Conservation (phyloP, 371 early-diverging fungal genomes). For the Mucor plumbeus region DNA sequence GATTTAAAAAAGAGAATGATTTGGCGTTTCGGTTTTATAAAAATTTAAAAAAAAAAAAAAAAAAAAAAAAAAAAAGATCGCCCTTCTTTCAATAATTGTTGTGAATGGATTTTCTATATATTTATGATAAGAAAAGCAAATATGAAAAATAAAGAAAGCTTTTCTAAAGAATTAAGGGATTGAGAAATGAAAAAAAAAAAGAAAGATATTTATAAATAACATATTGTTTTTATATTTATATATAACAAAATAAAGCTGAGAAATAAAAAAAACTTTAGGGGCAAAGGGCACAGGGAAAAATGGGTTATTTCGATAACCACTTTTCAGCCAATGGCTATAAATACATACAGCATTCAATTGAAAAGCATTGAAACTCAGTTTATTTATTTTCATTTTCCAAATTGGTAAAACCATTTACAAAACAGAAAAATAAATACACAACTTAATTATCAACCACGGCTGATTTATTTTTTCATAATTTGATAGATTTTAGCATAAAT, state of each 20-base stretch:
- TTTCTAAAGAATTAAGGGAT: not conserved
- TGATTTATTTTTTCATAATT: not conserved
- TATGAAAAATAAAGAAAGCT: not conserved
- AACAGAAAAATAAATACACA: not conserved
- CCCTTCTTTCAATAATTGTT: not conserved
- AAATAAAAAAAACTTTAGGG: too few species aligned
- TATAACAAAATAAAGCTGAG: too few species aligned
- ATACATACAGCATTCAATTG: not conserved
- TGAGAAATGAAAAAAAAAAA: conserved; percentile 10
- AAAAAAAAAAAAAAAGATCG: not conserved
- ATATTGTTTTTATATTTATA: conserved; percentile 10
- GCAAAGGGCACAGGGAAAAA: not conserved
- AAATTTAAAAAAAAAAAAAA: not conserved
- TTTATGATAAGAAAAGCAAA: not conserved
- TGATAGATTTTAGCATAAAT: not conserved
- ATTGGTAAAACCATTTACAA: not conserved
- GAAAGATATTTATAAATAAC: conserved; percentile 12
- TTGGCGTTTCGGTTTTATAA: conserved; percentile 4
- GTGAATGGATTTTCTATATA: too few species aligned
- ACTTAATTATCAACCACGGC: not conserved
- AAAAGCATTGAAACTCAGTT: not conserved
- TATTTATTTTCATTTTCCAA: conserved; percentile 1
- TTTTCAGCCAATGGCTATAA: conserved; percentile 26
- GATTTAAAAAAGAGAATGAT: not conserved
- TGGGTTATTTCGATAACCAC: conserved; percentile 1